Evolutionary conservation across 108 stramenopile species (phyloP), one percentile per base, ranked within the genome.

Genomic region (Stephanodiscus minutulus): DNA sequence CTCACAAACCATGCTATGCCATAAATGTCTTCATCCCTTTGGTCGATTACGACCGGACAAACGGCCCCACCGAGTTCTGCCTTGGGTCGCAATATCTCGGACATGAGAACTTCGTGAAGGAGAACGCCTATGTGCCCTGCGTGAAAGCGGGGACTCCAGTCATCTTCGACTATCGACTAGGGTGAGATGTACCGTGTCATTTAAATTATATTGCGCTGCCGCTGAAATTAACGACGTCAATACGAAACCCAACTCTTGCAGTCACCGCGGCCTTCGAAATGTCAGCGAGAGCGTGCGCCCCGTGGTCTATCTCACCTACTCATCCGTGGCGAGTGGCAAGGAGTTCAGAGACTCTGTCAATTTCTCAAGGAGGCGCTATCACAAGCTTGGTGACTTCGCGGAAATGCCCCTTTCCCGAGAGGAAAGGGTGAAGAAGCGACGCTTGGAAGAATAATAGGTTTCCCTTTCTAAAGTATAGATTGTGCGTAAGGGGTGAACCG

Each of bases 1-100:
- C 61, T 9, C 91, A 93, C 55, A 78, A 76, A 46, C 91, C 91
- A 2, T 93, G 92, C 50, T 92, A 94, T 75, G 91, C 91, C 12
- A 83, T 96, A 17, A 96, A 96, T 79, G 95, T 96, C 18, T 96
- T 96, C 73, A 85, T 94, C 27, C 95, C 95, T 3, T 69, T 96
- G 37, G 83, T 96, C 8, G 95, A 96, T 69, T 63, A 88, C 22
- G 78, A 71, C 37, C 72, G 57, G 9, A 68, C 82, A 9, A 90
- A 92, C 61, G 95, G 95, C 11, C 90, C 91, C 11, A 96, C 95
- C 9, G 92, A 96, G 71, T 96, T 96, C 68, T 83, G 87, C 36
- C 66, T 92, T 28, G 95, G 95, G 3, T 85, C 85, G 43, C 95
- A 96, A 79, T 83, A 88, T 68, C 80, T 95, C 41, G 91, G 83